Percentiles rank a stretch among this genome's conserved stretches.
These are phyloP conservation scores for Arthrocladium fulminans DNA, from an alignment of 2,329 filamentous ascomycete genomes.

Conservation along the genomic window DNA sequence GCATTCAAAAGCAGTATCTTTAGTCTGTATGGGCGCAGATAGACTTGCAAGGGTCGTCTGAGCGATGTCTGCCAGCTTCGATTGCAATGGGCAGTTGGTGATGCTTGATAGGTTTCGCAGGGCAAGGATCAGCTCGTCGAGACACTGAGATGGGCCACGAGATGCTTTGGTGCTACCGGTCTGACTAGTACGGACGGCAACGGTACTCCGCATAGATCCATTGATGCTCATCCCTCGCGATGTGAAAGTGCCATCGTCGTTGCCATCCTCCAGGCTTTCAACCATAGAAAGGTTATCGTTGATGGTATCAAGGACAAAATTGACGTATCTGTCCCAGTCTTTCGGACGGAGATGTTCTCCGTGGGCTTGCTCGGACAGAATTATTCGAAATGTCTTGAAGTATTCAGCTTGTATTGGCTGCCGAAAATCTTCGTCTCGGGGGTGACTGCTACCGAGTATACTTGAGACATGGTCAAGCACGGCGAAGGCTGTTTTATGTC, in stretches of 20 bases:
- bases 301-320: slow-evolving; percentile 63
- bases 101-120: slow-evolving; percentile 15
- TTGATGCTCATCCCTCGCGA: slow-evolving; percentile 27
- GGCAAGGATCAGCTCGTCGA: slow-evolving; percentile 17
- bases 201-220: slow-evolving; percentile 35
- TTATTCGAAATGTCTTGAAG: slow-evolving; percentile 60
- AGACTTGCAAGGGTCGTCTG: slow-evolving; percentile 14
- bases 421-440: slow-evolving; percentile 52
- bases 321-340: slow-evolving; percentile 59
- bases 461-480: slow-evolving; percentile 64
- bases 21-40: slow-evolving; percentile 31
- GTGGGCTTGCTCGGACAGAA: slow-evolving; percentile 67
- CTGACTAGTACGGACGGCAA: slow-evolving; percentile 17
- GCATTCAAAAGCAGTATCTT: slow-evolving; percentile 64
- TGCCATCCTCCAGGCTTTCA: slow-evolving; percentile 10
- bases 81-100: slow-evolving; percentile 18
- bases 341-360: slow-evolving; percentile 65
- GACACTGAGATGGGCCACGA: slow-evolving; percentile 7
- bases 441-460: slow-evolving; percentile 55
- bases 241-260: background rate
- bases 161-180: slow-evolving; percentile 7
- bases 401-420: slow-evolving; percentile 67
- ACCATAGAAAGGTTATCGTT: slow-evolving; percentile 1
- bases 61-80: slow-evolving; percentile 13
- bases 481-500: slow-evolving; percentile 66